Base-by-base conservation (phyloP, 2,329 filamentous ascomycete species). In the Truncatella angustata region DNA sequence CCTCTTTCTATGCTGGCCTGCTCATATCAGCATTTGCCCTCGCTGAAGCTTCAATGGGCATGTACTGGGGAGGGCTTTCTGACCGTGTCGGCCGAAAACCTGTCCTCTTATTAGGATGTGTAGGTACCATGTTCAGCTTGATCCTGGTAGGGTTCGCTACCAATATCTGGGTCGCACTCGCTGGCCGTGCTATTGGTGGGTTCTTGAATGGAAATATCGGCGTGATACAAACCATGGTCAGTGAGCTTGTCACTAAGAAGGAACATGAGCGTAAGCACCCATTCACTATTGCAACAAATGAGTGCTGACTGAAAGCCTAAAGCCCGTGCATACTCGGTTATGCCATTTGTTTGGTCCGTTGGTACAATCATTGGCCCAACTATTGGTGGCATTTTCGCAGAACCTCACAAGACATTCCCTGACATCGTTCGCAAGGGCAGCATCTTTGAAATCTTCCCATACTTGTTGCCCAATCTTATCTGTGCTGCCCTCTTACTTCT, bases 321-420 rank as follows among this genome's bases (percentile, higher is more conserved):
- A 90, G 88, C 91, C 53, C 84, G 87, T 56, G 92, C 92, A 24
- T 96, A 92, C 68, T 85, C 91, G 2, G 83, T 96, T 40, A 96
- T 97, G 90, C 92, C 92, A 1, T 96, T 96, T 64, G 88, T 96
- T 6, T 97, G 92, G 91, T 87, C 82, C 43, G 86, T 96, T 49
- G 92, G 92, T 21, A 95, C 90, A 9, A 96, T 96, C 57, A 79
- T 96, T 49, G 92, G 92, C 0, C 89, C 92, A 56, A 89, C 88
- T 5, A 91, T 97, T 58, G 93, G 93, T 54, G 93, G 93, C 30
- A 83, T 87, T 51, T 91, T 96, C 66, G 88, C 91, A 54, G 85
- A 90, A 58, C 92, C 93, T 23, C 81, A 85, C 56, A 74, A 82
- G 32, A 85, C 85, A 18, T 96, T 88, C 68, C 91, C 93, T 18